Conservation (phyloP, 345 rosid genomes). For the Populus davidiana region DNA sequence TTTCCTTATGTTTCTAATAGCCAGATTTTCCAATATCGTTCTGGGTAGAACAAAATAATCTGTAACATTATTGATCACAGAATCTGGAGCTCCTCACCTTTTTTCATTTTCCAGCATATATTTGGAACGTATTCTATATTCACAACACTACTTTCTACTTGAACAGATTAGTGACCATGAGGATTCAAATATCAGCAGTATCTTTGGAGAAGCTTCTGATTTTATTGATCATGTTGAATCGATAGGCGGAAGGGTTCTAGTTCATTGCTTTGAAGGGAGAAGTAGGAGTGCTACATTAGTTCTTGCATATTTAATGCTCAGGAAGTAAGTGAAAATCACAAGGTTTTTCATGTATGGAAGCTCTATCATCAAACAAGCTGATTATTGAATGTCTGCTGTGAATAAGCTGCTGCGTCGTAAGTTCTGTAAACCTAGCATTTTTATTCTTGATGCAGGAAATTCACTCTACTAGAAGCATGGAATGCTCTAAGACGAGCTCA, state of each 20-base stretch:
- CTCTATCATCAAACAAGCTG: background rate
- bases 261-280: slow-evolving; percentile 98
- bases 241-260: slow-evolving; percentile 44
- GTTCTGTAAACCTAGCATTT: background rate
- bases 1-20: background rate
- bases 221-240: slow-evolving; percentile 80
- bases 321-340: slow-evolving; percentile 57
- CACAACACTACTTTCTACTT: slow-evolving; percentile 3
- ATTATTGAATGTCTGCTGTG: background rate
- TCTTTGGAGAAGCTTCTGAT: slow-evolving; percentile 79
- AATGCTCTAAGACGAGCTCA: slow-evolving; percentile 68
- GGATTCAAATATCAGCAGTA: slow-evolving; percentile 70
- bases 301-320: slow-evolving; percentile 79
- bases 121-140: background rate
- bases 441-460: slow-evolving; percentile 46
- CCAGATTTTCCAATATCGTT: background rate
- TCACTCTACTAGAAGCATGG: slow-evolving; percentile 79
- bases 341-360: background rate
- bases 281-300: slow-evolving; percentile 96
- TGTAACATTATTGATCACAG: background rate
- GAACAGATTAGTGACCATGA: slow-evolving; percentile 77
- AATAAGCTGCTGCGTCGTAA: background rate
- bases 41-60: background rate
- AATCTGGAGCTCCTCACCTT: background rate
- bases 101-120: background rate